Conservation (phyloP, 306 rosid genomes). For the Trifolium subterraneum region DNA sequence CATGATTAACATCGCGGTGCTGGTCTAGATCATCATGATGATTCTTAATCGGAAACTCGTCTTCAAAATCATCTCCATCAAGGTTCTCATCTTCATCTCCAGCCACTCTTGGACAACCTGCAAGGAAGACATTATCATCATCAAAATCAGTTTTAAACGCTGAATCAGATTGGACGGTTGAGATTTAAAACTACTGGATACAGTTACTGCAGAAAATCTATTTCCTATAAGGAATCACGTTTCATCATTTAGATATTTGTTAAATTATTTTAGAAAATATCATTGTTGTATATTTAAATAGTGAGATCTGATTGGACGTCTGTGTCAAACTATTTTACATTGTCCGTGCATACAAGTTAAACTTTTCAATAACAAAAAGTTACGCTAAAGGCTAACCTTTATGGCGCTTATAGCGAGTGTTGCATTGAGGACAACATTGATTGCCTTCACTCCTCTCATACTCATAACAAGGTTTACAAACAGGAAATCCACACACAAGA, state of each 20-base stretch:
- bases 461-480: constrained; percentile 87
- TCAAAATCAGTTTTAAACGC: neutral
- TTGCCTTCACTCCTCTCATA: constrained; percentile 95
- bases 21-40: constrained; percentile 41
- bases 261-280: neutral
- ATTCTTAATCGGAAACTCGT: constrained; percentile 75
- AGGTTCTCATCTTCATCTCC: constrained; percentile 83
- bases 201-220: neutral
- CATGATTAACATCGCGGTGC: constrained; percentile 45
- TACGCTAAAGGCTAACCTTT: constrained; percentile 54
- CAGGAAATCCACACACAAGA: constrained; percentile 83
- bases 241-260: neutral
- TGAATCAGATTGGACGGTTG: neutral
- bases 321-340: neutral
- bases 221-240: neutral
- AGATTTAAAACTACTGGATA: neutral
- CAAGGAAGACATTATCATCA: constrained; percentile 28
- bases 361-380: neutral
- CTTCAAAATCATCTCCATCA: constrained; percentile 86
- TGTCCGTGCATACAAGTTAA: neutral
- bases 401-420: constrained; percentile 84
- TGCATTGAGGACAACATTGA: constrained; percentile 91
- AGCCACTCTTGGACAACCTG: constrained; percentile 86
- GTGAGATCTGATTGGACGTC: neutral
- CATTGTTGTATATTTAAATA: neutral